Percentiles rank a stretch among this genome's conserved stretches.
phyloP scores from a whole-genome alignment of 2,329 filamentous ascomycete species.

The Penicillium polonicum region DNA sequence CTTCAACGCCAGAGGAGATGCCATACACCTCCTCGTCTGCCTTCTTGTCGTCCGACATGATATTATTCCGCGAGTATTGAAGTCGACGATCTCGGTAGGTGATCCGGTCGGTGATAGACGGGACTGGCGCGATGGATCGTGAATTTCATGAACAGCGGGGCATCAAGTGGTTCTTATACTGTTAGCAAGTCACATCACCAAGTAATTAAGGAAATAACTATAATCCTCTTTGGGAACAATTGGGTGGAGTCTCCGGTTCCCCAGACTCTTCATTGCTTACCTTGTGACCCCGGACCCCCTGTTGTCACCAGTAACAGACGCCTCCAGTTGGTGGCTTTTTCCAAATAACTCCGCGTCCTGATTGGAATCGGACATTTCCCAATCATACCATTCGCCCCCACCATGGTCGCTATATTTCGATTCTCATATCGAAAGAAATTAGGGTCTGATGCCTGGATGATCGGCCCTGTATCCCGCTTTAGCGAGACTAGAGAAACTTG shows the following conservation, averaged over 20 bases:
- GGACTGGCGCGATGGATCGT: conserved; percentile 8
- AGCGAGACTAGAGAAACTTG: background rate
- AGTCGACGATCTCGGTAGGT: background rate
- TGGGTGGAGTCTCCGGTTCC: conserved; percentile 15
- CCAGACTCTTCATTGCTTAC: conserved; percentile 11
- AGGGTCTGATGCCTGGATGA: conserved; percentile 15
- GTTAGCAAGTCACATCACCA: background rate
- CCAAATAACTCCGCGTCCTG: conserved; percentile 21
- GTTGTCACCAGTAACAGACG: conserved; percentile 10
- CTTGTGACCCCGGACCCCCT: conserved; percentile 19
- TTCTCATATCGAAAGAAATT: conserved; percentile 5
- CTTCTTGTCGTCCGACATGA: conserved; percentile 25
- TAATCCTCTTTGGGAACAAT: conserved; percentile 6
- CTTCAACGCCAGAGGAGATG: conserved; percentile 18
- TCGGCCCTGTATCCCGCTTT: conserved; percentile 17
- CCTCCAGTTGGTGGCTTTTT: conserved; percentile 20
- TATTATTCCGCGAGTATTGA: background rate
- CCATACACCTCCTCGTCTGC: conserved; percentile 20
- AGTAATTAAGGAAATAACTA: conserved; percentile 2
- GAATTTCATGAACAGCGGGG: conserved; percentile 9
- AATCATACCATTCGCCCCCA: conserved; percentile 14
- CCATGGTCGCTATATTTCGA: background rate
- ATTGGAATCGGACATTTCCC: conserved; percentile 23
- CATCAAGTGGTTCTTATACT: conserved; percentile 22
- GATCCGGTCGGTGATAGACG: conserved; percentile 2